These are phyloP conservation scores for Epichloe sibirici DNA, from an alignment of 2,329 filamentous ascomycete genomes.

Conservation along the genomic window DNA sequence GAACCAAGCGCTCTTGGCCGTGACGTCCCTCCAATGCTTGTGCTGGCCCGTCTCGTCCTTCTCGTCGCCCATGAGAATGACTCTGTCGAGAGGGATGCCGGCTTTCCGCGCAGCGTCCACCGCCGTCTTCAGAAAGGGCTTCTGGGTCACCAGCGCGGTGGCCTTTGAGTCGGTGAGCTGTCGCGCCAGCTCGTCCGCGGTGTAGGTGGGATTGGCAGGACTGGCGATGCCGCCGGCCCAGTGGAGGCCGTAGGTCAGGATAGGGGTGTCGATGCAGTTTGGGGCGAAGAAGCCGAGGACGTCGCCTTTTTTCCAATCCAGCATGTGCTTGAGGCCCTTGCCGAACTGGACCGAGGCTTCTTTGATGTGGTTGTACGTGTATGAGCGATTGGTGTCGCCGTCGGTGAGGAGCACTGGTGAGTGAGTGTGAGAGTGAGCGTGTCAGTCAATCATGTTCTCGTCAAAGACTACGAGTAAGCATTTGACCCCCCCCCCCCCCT, in stretches of 20 bases:
- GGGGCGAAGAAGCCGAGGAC: constrained; percentile 73
- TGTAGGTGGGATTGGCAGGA: constrained; percentile 85
- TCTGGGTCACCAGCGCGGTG: constrained; percentile 64
- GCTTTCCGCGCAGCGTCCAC: constrained; percentile 54
- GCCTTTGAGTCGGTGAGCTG: constrained; percentile 72
- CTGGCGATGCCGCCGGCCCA: constrained; percentile 76
- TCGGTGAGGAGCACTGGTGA: constrained; percentile 66
- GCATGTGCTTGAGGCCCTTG: constrained; percentile 59
- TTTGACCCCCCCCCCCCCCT: background rate
- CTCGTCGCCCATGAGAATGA: constrained; percentile 64
- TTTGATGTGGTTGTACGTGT: constrained; percentile 60
- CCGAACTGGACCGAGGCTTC: constrained; percentile 62
- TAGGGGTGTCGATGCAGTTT: constrained; percentile 74
- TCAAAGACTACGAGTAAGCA: background rate
- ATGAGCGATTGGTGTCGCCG: constrained; percentile 51
- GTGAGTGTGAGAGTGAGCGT: background rate
- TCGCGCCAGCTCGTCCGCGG: constrained; percentile 67
- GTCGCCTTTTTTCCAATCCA: constrained; percentile 73
- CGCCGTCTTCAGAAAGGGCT: constrained; percentile 51
- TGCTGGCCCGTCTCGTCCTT: constrained; percentile 44
- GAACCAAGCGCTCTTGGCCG: constrained; percentile 43
- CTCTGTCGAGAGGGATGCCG: constrained; percentile 57
- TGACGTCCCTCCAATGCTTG: constrained; percentile 62
- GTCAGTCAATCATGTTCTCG: too few relatives aligned
- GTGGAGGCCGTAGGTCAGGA: constrained; percentile 63